phyloP scores from a whole-genome alignment of 257 asterid genomes.

The Fraxinus pennsylvanica region DNA sequence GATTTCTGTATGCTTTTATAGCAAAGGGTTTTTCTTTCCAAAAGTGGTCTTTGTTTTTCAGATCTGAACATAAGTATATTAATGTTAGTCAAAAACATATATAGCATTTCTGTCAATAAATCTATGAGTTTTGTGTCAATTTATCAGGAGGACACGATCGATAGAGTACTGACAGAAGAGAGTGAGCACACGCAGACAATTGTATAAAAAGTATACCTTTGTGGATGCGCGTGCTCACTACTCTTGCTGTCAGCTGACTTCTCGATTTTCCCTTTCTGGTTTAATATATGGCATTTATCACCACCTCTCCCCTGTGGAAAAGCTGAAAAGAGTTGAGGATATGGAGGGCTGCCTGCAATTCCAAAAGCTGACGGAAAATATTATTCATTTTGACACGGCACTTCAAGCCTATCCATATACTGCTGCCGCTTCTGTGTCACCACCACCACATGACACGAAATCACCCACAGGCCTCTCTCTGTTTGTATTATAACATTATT shows the following conservation, averaged over 20 bases:
- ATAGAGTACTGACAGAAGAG: slow-evolving; percentile 52
- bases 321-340: background rate
- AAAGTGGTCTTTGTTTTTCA: slow-evolving; percentile 28
- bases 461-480: background rate
- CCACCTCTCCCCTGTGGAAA: background rate
- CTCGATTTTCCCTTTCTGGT: background rate
- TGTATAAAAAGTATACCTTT: slow-evolving; percentile 37
- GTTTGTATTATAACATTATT: background rate
- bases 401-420: background rate
- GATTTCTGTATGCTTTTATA: background rate
- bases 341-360: background rate
- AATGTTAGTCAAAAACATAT: background rate
- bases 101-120: background rate
- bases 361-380: background rate
- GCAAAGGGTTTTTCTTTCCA: background rate
- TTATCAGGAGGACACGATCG: background rate
- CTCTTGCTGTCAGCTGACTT: slow-evolving; percentile 44
- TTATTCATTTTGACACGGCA: background rate
- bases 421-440: background rate
- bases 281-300: background rate
- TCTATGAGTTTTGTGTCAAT: background rate
- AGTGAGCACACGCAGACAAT: slow-evolving; percentile 60
- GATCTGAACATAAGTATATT: slow-evolving; percentile 28
- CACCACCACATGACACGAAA: background rate
- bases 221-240: slow-evolving; percentile 49